These are phyloP conservation scores for Sesbania bispinosa DNA, from an alignment of 306 rosid species.

Conservation along the genomic window DNA sequence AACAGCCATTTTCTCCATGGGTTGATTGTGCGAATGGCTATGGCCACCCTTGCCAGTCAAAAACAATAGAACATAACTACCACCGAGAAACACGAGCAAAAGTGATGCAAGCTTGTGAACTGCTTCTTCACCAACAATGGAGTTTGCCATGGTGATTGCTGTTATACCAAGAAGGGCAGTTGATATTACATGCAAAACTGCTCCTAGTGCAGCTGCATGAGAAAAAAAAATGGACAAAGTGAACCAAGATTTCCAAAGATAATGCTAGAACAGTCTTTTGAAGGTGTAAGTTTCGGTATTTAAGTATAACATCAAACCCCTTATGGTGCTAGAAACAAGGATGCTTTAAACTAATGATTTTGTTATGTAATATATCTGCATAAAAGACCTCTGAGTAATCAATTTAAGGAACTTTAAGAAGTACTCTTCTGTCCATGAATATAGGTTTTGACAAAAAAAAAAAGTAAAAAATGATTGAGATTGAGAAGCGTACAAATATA, in stretches of 20 bases:
- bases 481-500: too few species aligned
- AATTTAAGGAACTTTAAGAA: background rate
- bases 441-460: too few species aligned
- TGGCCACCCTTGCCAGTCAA: conserved; percentile 82
- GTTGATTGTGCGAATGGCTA: conserved; percentile 86
- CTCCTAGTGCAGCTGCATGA: conserved; percentile 88
- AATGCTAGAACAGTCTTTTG: background rate
- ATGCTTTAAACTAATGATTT: background rate
- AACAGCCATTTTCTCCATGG: conserved; percentile 97
- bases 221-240: background rate
- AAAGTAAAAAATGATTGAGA: too few species aligned
- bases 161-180: conserved; percentile 90
- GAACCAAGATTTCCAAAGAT: background rate
- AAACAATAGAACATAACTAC: conserved; percentile 67
- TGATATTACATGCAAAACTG: conserved; percentile 83
- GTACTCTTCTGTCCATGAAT: too few species aligned
- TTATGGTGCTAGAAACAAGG: background rate
- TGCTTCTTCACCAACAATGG: conserved; percentile 94
- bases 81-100: conserved; percentile 84
- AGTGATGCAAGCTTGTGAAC: conserved; percentile 90
- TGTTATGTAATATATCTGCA: background rate
- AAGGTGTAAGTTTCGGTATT: background rate
- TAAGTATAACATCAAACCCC: background rate
- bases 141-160: conserved; percentile 96
- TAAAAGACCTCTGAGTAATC: background rate